Conservation (phyloP, 208 protist genomes). For the Trichomonas tenax region DNA sequence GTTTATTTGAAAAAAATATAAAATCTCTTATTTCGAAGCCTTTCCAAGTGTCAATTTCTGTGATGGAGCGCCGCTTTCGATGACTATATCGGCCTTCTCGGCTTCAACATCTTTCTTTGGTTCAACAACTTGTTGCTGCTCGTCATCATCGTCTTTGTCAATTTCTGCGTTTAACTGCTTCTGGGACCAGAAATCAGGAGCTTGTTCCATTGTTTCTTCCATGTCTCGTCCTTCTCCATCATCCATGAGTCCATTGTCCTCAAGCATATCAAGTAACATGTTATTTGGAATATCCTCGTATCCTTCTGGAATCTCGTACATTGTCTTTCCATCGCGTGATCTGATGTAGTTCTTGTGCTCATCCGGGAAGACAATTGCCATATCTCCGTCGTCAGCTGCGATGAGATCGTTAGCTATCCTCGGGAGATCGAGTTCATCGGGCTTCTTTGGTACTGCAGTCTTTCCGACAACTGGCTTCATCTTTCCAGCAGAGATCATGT, state of each 20-base stretch:
- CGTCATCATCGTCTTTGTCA: not conserved
- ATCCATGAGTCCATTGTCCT: not conserved
- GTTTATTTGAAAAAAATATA: not conserved
- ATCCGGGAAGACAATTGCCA: not conserved
- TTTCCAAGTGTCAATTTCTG: not conserved
- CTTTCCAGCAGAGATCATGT: not conserved
- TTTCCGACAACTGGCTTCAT: not conserved
- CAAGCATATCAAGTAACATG: not conserved
- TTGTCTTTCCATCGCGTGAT: not conserved
- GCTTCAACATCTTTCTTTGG: not conserved
- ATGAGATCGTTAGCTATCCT: not conserved
- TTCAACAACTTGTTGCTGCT: not conserved
- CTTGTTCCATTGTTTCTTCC: not conserved
- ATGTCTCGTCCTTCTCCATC: not conserved
- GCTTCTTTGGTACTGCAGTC: no score
- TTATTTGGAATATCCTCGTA: not conserved
- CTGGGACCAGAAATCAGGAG: not conserved
- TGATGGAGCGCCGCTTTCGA: not conserved
- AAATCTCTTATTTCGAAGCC: not conserved
- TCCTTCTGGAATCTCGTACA: not conserved
- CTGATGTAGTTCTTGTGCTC: not conserved
- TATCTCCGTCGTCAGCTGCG: not conserved
- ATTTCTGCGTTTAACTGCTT: not conserved
- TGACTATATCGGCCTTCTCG: not conserved
- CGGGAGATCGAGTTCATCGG: not conserved